Base-by-base conservation (phyloP, 768 basidiomycete species). In the Fomitopsis serialis region DNA sequence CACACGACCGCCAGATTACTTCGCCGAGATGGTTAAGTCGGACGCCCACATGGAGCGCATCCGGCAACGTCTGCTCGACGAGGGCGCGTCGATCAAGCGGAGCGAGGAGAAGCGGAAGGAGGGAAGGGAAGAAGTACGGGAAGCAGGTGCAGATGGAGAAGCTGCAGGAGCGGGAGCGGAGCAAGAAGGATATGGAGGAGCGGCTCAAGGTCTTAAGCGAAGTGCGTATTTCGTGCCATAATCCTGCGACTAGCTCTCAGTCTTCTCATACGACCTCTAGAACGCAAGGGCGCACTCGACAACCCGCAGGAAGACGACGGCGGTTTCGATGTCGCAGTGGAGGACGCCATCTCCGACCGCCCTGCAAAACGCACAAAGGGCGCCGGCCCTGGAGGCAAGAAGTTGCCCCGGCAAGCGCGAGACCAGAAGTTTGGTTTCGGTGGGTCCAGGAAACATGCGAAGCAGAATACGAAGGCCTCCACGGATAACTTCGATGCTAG, bases 31-130 rank as follows among this genome's bases (percentile, higher is more conserved):
- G 96, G 88, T 98, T 60, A 98, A 98, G 70, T 87, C 85, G 29
- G 97, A 99, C 62, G 75, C 89, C 7, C 97, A 99, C 71, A 99
- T 99, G 97, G 93, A 97, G 67, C 84, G 93, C 54, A 90, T 98
- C 60, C 87, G 97, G 50, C 87, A 92, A 57, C 82, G 87, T 17
- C 70, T 98, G 23, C 77, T 98, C 24, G 90, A 98, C 70, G 97
- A 98, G 68, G 73, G 76, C 23, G 89, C 92, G 0, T 78, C 79
- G 1, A 93, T 98, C 61, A 94, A 97, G 69, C 90, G 89, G 68
- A 80, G 87, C 54, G 96, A 98, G 65, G 89, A 92, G 51, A 94
- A 92, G 63, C 81, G 89, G 59, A 87, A 85, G 61, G 91, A 98
- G 69, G 44, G 89, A 97, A 63, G 87, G 92, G 52, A 98, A 98